Percentiles rank a stretch among this genome's conserved stretches.
These are phyloP conservation scores for Euphorbia pulcherrima DNA, from an alignment of 345 rosid species.

Conservation along the genomic window DNA sequence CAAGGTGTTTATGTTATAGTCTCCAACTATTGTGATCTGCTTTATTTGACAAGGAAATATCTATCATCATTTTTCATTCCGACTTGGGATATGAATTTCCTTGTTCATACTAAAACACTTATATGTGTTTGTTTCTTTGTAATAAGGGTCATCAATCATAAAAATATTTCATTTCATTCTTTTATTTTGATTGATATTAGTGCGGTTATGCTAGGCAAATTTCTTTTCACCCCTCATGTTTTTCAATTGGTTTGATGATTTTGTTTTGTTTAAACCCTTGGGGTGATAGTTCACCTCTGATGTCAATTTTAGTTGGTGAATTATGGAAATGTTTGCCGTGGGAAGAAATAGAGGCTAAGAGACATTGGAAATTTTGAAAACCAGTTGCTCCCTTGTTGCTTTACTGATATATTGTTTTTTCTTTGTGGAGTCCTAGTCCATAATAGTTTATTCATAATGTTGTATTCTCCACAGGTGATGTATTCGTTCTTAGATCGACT, in stretches of 20 bases:
- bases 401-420: background rate
- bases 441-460: background rate
- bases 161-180: background rate
- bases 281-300: background rate
- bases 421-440: too few species aligned
- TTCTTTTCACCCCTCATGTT: background rate
- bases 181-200: background rate
- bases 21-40: too few species aligned
- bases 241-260: background rate
- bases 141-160: background rate
- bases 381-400: background rate
- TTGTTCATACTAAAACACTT: background rate
- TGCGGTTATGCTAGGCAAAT: background rate
- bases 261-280: background rate
- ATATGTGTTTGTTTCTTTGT: background rate
- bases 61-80: background rate
- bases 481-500: constrained; percentile 84
- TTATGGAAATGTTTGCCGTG: background rate
- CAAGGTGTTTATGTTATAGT: too few species aligned
- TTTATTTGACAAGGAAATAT: background rate
- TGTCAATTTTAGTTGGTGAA: background rate
- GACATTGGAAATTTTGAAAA: background rate
- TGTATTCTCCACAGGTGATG: constrained; percentile 57
- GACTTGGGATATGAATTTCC: background rate
- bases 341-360: background rate